These are phyloP conservation scores for Gonium pectorale DNA, from an alignment of 139 green algal species.

Conservation along the genomic window DNA sequence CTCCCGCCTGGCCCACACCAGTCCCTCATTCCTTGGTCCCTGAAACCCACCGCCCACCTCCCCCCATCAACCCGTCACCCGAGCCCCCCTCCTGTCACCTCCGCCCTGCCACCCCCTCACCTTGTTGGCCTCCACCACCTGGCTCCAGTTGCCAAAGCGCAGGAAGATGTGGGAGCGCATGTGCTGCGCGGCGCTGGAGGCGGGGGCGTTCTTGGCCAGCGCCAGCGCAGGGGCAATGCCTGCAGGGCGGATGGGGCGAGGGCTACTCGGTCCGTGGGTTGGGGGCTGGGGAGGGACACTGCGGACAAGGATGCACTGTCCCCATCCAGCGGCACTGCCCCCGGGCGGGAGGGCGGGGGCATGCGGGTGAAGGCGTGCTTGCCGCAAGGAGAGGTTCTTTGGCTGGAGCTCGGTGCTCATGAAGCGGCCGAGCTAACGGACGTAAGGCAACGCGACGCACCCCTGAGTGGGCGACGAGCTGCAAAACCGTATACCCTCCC, in stretches of 20 bases:
- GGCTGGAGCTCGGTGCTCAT: too few relatives aligned
- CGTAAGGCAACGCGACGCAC: too few relatives aligned
- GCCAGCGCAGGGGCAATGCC: background rate
- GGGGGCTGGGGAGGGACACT: background rate
- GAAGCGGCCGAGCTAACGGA: too few relatives aligned
- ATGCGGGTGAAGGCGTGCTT: background rate
- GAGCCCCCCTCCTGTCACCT: background rate
- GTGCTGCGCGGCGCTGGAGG: slow-evolving; percentile 38
- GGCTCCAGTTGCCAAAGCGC: slow-evolving; percentile 48
- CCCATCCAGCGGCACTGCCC: too few relatives aligned
- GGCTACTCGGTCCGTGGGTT: background rate
- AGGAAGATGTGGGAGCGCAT: slow-evolving; percentile 41
- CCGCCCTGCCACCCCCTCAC: background rate
- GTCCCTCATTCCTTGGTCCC: too few relatives aligned
- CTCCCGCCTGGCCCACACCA: too few relatives aligned
- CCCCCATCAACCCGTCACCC: background rate
- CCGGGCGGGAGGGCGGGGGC: background rate
- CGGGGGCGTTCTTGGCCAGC: background rate
- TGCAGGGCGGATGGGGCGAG: background rate
- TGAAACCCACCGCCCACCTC: background rate
- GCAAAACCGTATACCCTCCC: too few relatives aligned
- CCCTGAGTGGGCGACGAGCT: too few relatives aligned
- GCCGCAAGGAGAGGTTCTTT: too few relatives aligned
- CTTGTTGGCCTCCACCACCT: slow-evolving; percentile 27
- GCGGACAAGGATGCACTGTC: background rate